Conservation (phyloP, 805 yeast genomes). For the Candida mattraensis region DNA sequence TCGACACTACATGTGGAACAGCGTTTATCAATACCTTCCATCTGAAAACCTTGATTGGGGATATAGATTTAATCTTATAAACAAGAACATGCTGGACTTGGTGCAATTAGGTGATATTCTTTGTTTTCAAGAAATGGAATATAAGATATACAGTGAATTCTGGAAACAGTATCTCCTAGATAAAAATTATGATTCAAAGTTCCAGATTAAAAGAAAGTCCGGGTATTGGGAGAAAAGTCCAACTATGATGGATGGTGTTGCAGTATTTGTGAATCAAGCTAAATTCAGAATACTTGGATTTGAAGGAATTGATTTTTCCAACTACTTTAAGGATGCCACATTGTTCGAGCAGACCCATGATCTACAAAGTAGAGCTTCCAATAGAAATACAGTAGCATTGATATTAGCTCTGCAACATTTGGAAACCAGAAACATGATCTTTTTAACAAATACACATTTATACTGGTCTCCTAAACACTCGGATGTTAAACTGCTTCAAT, state of each 20-base stretch:
- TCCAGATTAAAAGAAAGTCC: constrained; percentile 51
- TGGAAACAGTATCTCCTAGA: constrained; percentile 26
- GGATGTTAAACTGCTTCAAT: constrained; percentile 55
- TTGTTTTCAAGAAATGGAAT: constrained; percentile 47
- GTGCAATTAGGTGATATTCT: constrained; percentile 47
- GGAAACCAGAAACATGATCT: constrained; percentile 38
- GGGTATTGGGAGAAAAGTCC: constrained; percentile 48
- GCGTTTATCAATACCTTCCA: constrained; percentile 52
- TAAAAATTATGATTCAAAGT: constrained; percentile 45
- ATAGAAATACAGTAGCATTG: constrained; percentile 58
- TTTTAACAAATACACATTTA: constrained; percentile 58
- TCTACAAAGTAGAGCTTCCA: constrained; percentile 36
- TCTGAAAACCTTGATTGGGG: constrained; percentile 48
- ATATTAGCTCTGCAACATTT: constrained; percentile 49
- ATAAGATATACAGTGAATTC: constrained; percentile 24
- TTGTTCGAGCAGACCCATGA: constrained; percentile 36
- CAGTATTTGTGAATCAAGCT: constrained; percentile 49
- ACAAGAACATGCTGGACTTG: constrained; percentile 37
- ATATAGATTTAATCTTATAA: constrained; percentile 45
- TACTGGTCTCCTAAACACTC: constrained; percentile 56
- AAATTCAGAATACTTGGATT: constrained; percentile 44
- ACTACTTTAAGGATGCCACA: constrained; percentile 25
- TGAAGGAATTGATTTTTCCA: constrained; percentile 35
- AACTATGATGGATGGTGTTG: constrained; percentile 59
- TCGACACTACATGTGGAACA: constrained; percentile 58